A percentile compares a stretch with the other conserved stretches of the same genome.
Evolutionary conservation across 768 basidiomycete genomes (phyloP).

Genomic region (Phaeotremella skinneri): DNA sequence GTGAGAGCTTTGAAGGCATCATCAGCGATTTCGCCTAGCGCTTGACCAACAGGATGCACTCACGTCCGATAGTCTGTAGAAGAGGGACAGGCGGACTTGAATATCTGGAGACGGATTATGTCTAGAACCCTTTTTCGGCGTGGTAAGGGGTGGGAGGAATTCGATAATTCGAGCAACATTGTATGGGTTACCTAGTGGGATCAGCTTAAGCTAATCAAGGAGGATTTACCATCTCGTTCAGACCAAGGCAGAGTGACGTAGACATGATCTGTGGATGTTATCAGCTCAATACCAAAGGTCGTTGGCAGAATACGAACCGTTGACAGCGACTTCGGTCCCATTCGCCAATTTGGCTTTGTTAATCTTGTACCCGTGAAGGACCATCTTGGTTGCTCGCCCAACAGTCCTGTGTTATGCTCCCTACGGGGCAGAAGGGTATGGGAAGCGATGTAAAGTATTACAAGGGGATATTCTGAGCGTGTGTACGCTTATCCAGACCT

Average conservation of each 20-base stretch:
- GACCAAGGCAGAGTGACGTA: slow-evolving; percentile 94
- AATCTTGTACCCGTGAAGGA: slow-evolving; percentile 27
- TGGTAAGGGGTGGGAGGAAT: slow-evolving; percentile 78
- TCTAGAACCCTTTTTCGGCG: slow-evolving; percentile 47
- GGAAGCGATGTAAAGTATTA: neutral
- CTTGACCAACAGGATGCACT: slow-evolving; percentile 8
- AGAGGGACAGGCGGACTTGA: slow-evolving; percentile 87
- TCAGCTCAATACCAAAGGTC: slow-evolving; percentile 6
- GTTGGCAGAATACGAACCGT: slow-evolving; percentile 30
- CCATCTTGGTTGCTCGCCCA: slow-evolving; percentile 27
- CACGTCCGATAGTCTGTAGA: slow-evolving; percentile 86
- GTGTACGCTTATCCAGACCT: no score
- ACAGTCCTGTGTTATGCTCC: no score
- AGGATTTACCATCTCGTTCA: slow-evolving; percentile 67
- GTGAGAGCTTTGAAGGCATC: neutral
- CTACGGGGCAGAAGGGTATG: no score
- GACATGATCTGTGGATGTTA: slow-evolving; percentile 71
- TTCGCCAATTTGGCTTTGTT: slow-evolving; percentile 42
- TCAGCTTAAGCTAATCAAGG: neutral
- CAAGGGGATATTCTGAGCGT: neutral
- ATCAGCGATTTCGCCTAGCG: no score
- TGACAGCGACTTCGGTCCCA: slow-evolving; percentile 42
- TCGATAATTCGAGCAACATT: slow-evolving; percentile 96
- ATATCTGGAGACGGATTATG: slow-evolving; percentile 26
- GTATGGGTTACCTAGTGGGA: slow-evolving; percentile 69